Evolutionary conservation across 2,329 filamentous ascomycete species (phyloP).

Genomic region (Ceratocystis eucalypticola): DNA sequence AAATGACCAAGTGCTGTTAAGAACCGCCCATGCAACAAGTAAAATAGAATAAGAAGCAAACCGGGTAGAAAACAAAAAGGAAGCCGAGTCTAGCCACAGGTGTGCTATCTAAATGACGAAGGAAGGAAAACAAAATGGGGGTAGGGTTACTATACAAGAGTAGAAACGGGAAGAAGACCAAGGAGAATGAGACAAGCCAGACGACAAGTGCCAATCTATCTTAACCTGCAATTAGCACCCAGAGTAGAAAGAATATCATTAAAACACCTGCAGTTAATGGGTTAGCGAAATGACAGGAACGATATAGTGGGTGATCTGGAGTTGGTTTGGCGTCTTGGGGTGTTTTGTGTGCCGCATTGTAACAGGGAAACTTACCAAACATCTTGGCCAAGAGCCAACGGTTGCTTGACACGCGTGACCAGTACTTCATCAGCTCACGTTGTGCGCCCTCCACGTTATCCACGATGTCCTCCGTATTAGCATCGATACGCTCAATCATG

Average conservation of each 20-base stretch:
- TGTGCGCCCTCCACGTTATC: slow-evolving; percentile 98
- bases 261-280: slow-evolving; percentile 52
- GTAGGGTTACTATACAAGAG: not conserved
- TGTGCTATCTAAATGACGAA: not conserved
- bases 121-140: not conserved
- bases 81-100: not conserved
- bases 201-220: not conserved
- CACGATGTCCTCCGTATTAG: slow-evolving; percentile 94
- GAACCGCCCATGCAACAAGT: slow-evolving; percentile 20
- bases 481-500: slow-evolving; percentile 94
- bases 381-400: slow-evolving; percentile 83
- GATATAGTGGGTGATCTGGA: not conserved
- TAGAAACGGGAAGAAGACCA: not conserved
- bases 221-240: slow-evolving; percentile 52
- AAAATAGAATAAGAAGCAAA: not conserved
- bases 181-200: not conserved
- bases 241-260: slow-evolving; percentile 83
- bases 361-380: slow-evolving; percentile 27
- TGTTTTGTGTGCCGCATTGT: not conserved
- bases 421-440: slow-evolving; percentile 90
- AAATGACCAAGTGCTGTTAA: slow-evolving; percentile 1
- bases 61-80: not conserved
- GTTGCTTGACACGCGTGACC: slow-evolving; percentile 86
- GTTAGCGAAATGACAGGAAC: not conserved
- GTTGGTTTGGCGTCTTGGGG: not conserved